Conservation (phyloP, 306 rosid species). For the Casuarina cunninghamiana region DNA sequence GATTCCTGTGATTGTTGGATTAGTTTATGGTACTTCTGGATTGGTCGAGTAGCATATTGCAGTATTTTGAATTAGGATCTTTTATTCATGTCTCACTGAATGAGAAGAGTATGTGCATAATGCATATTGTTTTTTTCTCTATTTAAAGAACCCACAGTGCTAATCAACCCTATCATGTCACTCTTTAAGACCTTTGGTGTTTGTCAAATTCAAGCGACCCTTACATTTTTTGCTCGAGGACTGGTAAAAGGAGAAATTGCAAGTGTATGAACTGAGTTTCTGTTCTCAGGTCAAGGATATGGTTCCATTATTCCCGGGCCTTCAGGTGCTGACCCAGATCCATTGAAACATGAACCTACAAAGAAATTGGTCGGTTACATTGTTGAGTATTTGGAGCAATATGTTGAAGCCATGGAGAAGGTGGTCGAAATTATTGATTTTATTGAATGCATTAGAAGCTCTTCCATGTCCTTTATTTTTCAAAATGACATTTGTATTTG, state of each 20-base stretch:
- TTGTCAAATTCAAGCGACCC: not conserved
- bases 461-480: not conserved
- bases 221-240: not conserved
- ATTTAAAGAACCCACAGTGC: slow-evolving; percentile 1
- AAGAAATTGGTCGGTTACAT: slow-evolving; percentile 61
- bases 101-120: not conserved
- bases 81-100: not conserved
- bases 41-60: not conserved
- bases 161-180: not conserved
- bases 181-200: not conserved
- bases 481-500: slow-evolving; percentile 12
- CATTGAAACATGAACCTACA: slow-evolving; percentile 48
- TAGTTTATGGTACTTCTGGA: not conserved
- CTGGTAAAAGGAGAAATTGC: not conserved
- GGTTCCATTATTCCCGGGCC: slow-evolving; percentile 44
- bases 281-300: slow-evolving; percentile 77
- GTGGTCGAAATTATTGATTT: slow-evolving; percentile 30
- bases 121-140: not conserved
- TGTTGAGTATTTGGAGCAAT: slow-evolving; percentile 64
- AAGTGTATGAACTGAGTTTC: slow-evolving; percentile 8
- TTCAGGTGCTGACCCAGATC: slow-evolving; percentile 52
- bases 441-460: not conserved
- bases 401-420: slow-evolving; percentile 95
- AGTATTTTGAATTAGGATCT: not conserved
- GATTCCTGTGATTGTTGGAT: not conserved